Conservation (phyloP, 495 filamentous ascomycete species). For the Rhizodiscina lignyota region DNA sequence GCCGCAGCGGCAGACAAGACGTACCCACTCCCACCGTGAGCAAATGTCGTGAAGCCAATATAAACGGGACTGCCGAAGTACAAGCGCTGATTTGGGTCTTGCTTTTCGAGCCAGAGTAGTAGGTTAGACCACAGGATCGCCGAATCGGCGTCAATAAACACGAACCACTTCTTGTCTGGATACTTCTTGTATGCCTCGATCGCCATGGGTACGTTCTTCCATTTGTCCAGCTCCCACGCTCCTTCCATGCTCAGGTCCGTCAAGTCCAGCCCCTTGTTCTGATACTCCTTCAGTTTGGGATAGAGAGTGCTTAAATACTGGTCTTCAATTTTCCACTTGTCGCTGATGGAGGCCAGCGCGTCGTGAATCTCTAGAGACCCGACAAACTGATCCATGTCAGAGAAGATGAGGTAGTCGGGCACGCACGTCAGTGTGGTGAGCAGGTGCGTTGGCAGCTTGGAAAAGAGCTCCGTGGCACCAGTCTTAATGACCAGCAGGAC, state of each 20-base stretch:
- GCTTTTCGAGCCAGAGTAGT: conserved; percentile 7
- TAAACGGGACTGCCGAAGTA: conserved; percentile 13
- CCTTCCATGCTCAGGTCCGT: neutral
- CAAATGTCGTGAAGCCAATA: conserved; percentile 10
- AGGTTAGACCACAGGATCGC: conserved; percentile 12
- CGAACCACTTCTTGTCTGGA: conserved; percentile 11
- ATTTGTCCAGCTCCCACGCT: neutral
- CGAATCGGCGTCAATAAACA: conserved; percentile 15
- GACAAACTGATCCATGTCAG: neutral
- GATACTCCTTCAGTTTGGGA: neutral
- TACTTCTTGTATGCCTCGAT: neutral
- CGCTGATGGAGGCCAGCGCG: neutral
- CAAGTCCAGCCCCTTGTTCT: neutral
- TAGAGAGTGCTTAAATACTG: too few species aligned
- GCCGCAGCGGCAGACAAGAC: conserved; percentile 7
- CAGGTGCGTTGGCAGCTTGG: conserved; percentile 2
- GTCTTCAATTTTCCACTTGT: neutral
- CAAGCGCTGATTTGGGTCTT: conserved; percentile 7
- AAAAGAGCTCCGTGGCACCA: neutral
- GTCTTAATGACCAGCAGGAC: conserved; percentile 3
- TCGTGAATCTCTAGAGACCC: neutral
- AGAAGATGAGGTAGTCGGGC: conserved; percentile 1
- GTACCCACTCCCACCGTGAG: conserved; percentile 12
- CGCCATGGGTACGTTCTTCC: neutral
- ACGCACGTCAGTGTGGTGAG: neutral